A percentile compares a stretch with the other conserved stretches of the same genome.
Evolutionary conservation across 108 stramenopile species (phyloP).

Genomic region (Skeletonema grethae): DNA sequence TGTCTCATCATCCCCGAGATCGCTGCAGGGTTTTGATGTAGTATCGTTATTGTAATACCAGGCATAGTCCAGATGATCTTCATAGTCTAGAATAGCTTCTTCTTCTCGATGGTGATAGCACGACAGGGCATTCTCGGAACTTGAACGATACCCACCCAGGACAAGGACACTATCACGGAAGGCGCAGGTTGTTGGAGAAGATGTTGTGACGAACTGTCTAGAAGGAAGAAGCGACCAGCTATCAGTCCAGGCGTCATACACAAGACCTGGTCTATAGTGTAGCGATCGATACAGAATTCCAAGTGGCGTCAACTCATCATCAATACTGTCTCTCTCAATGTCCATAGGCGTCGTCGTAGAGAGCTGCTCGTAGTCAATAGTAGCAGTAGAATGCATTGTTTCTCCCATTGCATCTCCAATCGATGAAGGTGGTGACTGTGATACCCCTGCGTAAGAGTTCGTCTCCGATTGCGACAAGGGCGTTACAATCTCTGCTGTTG

Average conservation of each 20-base stretch:
- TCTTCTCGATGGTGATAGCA: slow-evolving; percentile 35
- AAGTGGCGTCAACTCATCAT: slow-evolving; percentile 16
- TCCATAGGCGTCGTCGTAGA: slow-evolving; percentile 17
- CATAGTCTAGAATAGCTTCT: slow-evolving; percentile 32
- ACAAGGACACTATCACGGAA: slow-evolving; percentile 28
- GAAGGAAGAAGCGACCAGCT: slow-evolving; percentile 21
- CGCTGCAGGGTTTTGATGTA: background rate
- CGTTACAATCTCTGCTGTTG: slow-evolving; percentile 11
- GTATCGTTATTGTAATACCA: slow-evolving; percentile 13
- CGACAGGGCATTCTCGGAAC: slow-evolving; percentile 25
- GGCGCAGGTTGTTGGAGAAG: slow-evolving; percentile 31
- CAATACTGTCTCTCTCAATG: slow-evolving; percentile 2
- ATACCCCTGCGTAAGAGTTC: slow-evolving; percentile 10
- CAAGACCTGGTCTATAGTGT: slow-evolving; percentile 28
- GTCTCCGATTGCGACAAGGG: slow-evolving; percentile 18
- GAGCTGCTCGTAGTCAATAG: background rate
- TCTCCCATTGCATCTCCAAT: slow-evolving; percentile 1
- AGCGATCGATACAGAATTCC: slow-evolving; percentile 11
- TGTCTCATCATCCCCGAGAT: background rate
- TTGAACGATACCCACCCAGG: slow-evolving; percentile 34
- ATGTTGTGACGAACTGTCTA: slow-evolving; percentile 30
- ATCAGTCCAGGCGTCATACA: slow-evolving; percentile 24
- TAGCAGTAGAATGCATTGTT: background rate
- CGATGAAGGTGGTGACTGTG: background rate
- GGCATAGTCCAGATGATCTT: slow-evolving; percentile 25